Conservation (phyloP, 495 filamentous ascomycete genomes). For the Chaetomidium leptoderma region DNA sequence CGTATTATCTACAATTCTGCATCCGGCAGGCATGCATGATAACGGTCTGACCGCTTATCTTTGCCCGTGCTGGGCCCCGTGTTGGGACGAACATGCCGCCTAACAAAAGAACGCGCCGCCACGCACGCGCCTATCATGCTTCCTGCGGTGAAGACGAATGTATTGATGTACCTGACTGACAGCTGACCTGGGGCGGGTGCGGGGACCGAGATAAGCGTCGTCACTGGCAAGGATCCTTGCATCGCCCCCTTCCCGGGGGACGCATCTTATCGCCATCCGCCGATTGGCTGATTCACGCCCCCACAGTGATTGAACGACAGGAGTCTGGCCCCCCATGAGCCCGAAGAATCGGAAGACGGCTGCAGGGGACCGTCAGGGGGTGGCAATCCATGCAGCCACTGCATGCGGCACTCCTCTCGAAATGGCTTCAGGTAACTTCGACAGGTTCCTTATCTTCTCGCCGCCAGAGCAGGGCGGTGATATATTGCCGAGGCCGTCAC, state of each 20-base stretch:
- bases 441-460: too few species aligned
- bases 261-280: conserved; percentile 2
- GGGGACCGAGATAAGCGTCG: conserved; percentile 5
- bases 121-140: not conserved
- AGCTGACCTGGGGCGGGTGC: too few species aligned
- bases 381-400: too few species aligned
- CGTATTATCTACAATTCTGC: too few species aligned
- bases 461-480: too few species aligned
- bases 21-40: conserved; percentile 1
- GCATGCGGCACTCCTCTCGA: too few species aligned
- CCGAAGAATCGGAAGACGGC: too few species aligned
- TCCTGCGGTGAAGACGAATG: not conserved
- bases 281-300: conserved; percentile 11
- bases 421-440: too few species aligned
- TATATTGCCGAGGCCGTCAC: too few species aligned
- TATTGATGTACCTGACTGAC: not conserved
- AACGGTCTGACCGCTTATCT: not conserved
- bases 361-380: too few species aligned
- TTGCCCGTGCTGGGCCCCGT: not conserved
- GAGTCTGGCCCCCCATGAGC: too few species aligned
- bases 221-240: conserved; percentile 1
- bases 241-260: not conserved
- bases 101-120: not conserved
- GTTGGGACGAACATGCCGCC: conserved; percentile 5
- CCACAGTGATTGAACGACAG: too few species aligned